These are phyloP conservation scores for Pythium phragmiticola DNA, from an alignment of 352 stramenopile genomes.

Conservation along the genomic window DNA sequence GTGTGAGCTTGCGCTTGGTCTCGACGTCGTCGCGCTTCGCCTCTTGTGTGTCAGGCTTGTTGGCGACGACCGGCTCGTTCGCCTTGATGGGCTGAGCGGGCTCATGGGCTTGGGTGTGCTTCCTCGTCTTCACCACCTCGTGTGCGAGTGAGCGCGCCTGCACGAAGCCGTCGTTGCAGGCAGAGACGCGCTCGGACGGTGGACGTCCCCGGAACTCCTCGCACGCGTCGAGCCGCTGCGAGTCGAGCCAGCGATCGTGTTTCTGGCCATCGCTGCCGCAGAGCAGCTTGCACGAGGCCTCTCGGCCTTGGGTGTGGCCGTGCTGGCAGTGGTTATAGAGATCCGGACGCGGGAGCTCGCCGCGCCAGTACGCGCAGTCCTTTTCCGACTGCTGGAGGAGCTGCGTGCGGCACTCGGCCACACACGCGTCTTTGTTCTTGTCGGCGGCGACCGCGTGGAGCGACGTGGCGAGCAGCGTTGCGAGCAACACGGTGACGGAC, in stretches of 20 bases:
- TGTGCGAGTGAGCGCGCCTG: slow-evolving; percentile 12
- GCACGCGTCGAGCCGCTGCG: slow-evolving; percentile 24
- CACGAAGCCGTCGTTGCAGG: slow-evolving; percentile 26
- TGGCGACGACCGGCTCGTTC: neutral
- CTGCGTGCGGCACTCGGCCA: slow-evolving; percentile 13
- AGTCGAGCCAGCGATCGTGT: slow-evolving; percentile 19
- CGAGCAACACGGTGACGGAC: slow-evolving; percentile 10
- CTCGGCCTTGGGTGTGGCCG: slow-evolving; percentile 13
- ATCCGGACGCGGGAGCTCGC: slow-evolving; percentile 24
- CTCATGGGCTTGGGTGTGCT: neutral
- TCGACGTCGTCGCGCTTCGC: slow-evolving; percentile 4
- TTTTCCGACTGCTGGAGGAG: slow-evolving; percentile 9
- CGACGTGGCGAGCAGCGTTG: slow-evolving; percentile 5
- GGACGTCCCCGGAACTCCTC: slow-evolving; percentile 18
- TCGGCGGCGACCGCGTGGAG: neutral
- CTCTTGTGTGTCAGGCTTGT: neutral
- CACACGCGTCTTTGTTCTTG: neutral
- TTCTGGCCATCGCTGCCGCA: neutral
- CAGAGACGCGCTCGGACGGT: slow-evolving; percentile 15
- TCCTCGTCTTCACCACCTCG: neutral
- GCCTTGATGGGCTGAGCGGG: neutral
- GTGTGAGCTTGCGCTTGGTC: slow-evolving; percentile 15
- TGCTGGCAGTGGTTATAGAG: slow-evolving; percentile 31
- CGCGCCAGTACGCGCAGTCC: slow-evolving; percentile 19
- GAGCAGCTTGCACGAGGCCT: slow-evolving; percentile 10